A percentile compares a stretch with the other conserved stretches of the same genome.
phyloP scores from a whole-genome alignment of 495 filamentous ascomycete genomes.

The Penicillium manginii region DNA sequence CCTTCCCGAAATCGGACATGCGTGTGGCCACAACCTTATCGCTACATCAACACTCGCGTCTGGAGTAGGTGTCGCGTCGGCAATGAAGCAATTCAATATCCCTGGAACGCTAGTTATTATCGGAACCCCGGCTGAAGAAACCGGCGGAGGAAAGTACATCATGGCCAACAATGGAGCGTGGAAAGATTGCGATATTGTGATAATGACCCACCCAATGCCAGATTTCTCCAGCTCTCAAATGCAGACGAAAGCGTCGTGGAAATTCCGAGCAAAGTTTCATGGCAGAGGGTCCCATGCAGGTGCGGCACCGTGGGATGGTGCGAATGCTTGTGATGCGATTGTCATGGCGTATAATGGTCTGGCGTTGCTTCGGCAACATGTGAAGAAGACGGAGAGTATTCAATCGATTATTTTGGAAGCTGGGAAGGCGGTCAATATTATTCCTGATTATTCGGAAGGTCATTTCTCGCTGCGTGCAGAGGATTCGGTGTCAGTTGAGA shows the following conservation, averaged over 20 bases:
- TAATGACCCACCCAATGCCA: constrained; percentile 55
- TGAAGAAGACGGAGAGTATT: constrained; percentile 18
- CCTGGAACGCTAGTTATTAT: constrained; percentile 59
- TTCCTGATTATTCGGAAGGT: constrained; percentile 53
- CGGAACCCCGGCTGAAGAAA: constrained; percentile 68
- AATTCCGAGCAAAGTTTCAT: constrained; percentile 7
- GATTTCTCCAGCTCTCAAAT: constrained; percentile 46
- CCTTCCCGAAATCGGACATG: constrained; percentile 58
- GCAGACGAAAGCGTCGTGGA: constrained; percentile 6
- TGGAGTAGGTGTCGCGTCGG: constrained; percentile 49
- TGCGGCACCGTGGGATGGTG: constrained; percentile 15
- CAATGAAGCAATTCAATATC: constrained; percentile 43
- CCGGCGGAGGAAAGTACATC: constrained; percentile 63
- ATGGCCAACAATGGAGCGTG: constrained; percentile 62
- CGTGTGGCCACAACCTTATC: constrained; percentile 67
- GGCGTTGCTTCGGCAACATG: constrained; percentile 15
- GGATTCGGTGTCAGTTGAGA: constrained; percentile 33
- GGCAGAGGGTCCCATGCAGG: constrained; percentile 16
- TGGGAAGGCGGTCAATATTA: constrained; percentile 50
- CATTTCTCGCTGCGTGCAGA: constrained; percentile 16
- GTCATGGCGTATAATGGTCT: constrained; percentile 15
- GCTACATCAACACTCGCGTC: constrained; percentile 58
- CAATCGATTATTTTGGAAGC: constrained; percentile 17
- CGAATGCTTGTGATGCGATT: constrained; percentile 22
- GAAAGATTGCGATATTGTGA: constrained; percentile 54